Conservation (phyloP, 2,329 filamentous ascomycete genomes). For the Rugonectria rugulosa region DNA sequence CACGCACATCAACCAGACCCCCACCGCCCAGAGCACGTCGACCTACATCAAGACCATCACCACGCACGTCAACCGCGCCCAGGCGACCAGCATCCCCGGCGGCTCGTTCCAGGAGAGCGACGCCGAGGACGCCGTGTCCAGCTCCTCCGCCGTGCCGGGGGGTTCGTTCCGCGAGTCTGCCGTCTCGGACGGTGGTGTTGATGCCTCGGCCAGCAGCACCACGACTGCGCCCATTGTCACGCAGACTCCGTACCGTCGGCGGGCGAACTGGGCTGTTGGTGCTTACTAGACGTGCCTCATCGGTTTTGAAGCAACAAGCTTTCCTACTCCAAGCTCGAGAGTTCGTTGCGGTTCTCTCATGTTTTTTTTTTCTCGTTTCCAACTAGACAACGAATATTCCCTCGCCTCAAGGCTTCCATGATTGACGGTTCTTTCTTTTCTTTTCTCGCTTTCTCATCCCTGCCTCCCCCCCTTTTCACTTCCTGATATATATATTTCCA, state of each 20-base stretch:
- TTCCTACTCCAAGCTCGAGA: neutral
- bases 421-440: constrained; percentile 16
- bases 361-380: too few species aligned
- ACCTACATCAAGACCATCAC: constrained; percentile 31
- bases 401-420: constrained; percentile 2
- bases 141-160: constrained; percentile 25
- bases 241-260: constrained; percentile 32
- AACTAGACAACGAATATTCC: neutral
- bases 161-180: constrained; percentile 34
- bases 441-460: constrained; percentile 19
- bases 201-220: neutral
- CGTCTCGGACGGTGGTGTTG: constrained; percentile 17
- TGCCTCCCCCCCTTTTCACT: constrained; percentile 22
- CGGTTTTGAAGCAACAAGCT: neutral
- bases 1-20: constrained; percentile 2
- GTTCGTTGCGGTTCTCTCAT: too few species aligned
- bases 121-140: neutral
- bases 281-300: constrained; percentile 21
- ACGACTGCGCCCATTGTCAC: constrained; percentile 20
- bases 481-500: constrained; percentile 29
- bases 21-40: constrained; percentile 20
- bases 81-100: constrained; percentile 20
- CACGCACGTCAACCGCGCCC: constrained; percentile 15
- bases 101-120: constrained; percentile 32
- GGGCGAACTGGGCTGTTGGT: constrained; percentile 37